These are phyloP conservation scores for Colletotrichum godetiae DNA, from an alignment of 2,329 filamentous ascomycete genomes.

Conservation along the genomic window DNA sequence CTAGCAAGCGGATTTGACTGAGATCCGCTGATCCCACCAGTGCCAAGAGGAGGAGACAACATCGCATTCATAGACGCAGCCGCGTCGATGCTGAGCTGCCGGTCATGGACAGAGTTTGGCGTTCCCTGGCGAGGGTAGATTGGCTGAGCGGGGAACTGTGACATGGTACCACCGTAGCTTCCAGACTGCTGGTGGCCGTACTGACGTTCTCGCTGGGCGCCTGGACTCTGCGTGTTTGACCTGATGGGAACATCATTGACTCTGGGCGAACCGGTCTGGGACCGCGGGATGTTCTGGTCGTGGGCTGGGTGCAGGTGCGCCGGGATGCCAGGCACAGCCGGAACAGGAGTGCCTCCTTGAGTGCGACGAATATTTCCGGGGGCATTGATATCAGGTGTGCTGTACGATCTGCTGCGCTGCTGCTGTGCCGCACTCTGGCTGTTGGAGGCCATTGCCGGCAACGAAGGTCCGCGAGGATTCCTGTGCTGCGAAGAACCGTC, in stretches of 20 bases:
- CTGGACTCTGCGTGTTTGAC: slow-evolving; percentile 77
- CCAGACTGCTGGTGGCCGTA: slow-evolving; percentile 55
- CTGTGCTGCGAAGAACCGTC: slow-evolving; percentile 77
- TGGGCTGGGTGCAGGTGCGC: slow-evolving; percentile 72
- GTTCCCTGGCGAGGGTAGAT: slow-evolving; percentile 61
- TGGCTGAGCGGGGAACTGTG: slow-evolving; percentile 67
- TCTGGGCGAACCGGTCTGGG: slow-evolving; percentile 83
- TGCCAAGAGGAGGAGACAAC: slow-evolving; percentile 59
- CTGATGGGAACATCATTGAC: slow-evolving; percentile 74
- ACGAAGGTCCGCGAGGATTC: slow-evolving; percentile 79
- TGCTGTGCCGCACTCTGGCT: slow-evolving; percentile 69
- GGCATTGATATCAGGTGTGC: slow-evolving; percentile 92
- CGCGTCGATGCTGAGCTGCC: slow-evolving; percentile 52
- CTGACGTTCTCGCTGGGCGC: slow-evolving; percentile 71
- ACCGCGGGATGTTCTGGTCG: slow-evolving; percentile 77
- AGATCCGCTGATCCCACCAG: slow-evolving; percentile 40
- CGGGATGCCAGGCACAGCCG: slow-evolving; percentile 81
- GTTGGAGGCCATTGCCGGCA: slow-evolving; percentile 76
- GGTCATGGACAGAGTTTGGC: slow-evolving; percentile 51
- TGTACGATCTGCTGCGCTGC: slow-evolving; percentile 87
- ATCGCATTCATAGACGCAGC: slow-evolving; percentile 44
- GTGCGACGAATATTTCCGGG: slow-evolving; percentile 68
- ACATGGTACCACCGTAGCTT: slow-evolving; percentile 63
- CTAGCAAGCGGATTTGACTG: slow-evolving; percentile 49
- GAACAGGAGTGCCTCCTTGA: slow-evolving; percentile 67